phyloP scores from a whole-genome alignment of 768 basidiomycete genomes.

The Exsudoporus frostii region DNA sequence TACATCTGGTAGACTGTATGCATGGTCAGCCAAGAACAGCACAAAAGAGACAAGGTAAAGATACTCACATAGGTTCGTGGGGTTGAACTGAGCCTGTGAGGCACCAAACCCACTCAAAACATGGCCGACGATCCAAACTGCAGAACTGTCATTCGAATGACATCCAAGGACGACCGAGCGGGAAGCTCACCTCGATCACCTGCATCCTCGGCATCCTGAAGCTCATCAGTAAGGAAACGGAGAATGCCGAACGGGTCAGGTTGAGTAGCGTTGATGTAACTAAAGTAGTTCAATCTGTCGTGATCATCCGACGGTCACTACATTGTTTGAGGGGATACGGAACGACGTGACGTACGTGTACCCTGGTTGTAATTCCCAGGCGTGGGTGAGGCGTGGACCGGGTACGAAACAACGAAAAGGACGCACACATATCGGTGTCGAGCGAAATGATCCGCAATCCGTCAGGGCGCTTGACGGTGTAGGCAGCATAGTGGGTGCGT shows the following conservation, averaged over 20 bases:
- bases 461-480: constrained; percentile 41
- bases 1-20: constrained; percentile 47
- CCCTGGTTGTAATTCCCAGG: constrained; percentile 19
- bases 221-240: constrained; percentile 48
- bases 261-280: constrained; percentile 45
- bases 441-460: constrained; percentile 49
- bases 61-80: constrained; percentile 42
- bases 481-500: constrained; percentile 46
- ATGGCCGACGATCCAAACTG: constrained; percentile 51
- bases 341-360: constrained; percentile 27
- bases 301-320: background rate
- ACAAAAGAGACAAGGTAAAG: background rate
- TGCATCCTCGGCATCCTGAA: constrained; percentile 50
- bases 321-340: background rate
- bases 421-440: constrained; percentile 49
- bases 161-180: background rate
- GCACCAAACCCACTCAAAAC: constrained; percentile 49
- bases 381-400: background rate
- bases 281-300: constrained; percentile 42
- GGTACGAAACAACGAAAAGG: background rate
- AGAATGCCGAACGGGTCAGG: constrained; percentile 49
- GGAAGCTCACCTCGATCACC: constrained; percentile 39
- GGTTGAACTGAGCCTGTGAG: constrained; percentile 38
- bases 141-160: background rate
- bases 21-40: background rate